Percentiles rank a stretch among this genome's conserved stretches.
These are phyloP conservation scores for Citrus hindsii DNA, from an alignment of 345 rosid species.

Conservation along the genomic window DNA sequence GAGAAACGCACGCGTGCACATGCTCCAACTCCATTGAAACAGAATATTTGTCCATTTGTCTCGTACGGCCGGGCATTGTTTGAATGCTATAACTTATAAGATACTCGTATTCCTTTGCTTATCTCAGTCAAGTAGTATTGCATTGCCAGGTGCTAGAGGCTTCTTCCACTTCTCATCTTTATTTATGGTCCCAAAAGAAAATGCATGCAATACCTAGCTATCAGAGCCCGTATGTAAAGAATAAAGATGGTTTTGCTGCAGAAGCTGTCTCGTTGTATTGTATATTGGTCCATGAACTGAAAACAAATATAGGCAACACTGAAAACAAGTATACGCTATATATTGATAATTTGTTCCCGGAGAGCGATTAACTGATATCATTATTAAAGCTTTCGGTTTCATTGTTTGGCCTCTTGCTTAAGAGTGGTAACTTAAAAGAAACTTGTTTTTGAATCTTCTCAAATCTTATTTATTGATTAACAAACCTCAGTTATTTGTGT, in stretches of 20 bases:
- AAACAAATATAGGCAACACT: no score
- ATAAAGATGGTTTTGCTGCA: conserved; percentile 14
- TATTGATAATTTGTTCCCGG: no score
- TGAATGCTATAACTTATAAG: background rate
- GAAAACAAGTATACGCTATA: no score
- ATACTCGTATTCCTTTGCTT: conserved; percentile 1
- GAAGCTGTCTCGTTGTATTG: conserved; percentile 1
- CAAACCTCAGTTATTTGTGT: no score
- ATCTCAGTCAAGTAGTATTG: background rate
- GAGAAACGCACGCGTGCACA: conserved; percentile 22
- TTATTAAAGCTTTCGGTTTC: no score
- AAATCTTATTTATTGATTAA: background rate
- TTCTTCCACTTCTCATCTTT: background rate
- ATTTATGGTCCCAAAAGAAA: conserved; percentile 24
- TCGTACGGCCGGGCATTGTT: background rate
- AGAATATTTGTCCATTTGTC: background rate
- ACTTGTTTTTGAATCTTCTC: background rate
- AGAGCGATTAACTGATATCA: no score
- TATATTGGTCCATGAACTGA: no score
- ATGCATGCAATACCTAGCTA: background rate
- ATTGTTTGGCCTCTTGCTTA: no score
- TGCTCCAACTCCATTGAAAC: background rate
- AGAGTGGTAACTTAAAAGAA: no score
- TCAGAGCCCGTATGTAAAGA: conserved; percentile 1
- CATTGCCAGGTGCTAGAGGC: background rate